Evolutionary conservation across 768 basidiomycete genomes (phyloP), one percentile per base, ranked within the genome.

Genomic region (Calocybe cyanea): DNA sequence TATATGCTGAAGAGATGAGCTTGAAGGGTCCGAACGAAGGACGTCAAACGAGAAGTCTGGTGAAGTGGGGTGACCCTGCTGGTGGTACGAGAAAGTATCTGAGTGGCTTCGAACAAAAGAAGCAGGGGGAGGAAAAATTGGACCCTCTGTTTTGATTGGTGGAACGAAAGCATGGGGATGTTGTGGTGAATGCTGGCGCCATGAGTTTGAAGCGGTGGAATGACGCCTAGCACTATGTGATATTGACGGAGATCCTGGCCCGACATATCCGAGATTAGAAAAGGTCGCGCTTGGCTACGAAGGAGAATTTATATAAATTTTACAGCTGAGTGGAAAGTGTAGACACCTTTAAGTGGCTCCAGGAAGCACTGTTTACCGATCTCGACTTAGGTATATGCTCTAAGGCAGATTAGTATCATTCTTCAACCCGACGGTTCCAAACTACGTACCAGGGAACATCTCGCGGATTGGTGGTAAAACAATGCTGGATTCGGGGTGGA

Each of bases 401-500:
- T 28, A 11, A 6, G 25, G 11, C 11, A 28, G 11, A 28, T 28
- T 5, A 28, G 25, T 6, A 11, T 11, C 6, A 6, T 28, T 24
- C 37, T 11, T 10, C 17, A 3, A 28, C 13, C 6, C n/a, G n/a
- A 18, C 19, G 19, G 33, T 11, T 19, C 37, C 24, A 15, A 1
- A 34, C 17, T 10, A 45, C 64, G 34, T 51, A 74, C 78, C 76
- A 37, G 78, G 78, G 49, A 79, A 80, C 68, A 79, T 75, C 49
- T 78, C 75, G 17, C 71, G 67, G 25, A 78, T 77, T 53, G 74
- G 73, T 19, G 77, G 78, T 20, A 80, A 62, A 1, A 70, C 64
- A 31, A 63, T 53, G 24, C 23, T 48, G 19, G 42, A 21, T 19
- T 47, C 45, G 17, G 36, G 38, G 0, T 49, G 46, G 25, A 49